phyloP scores from a whole-genome alignment of 2,329 filamentous ascomycete genomes.

The Sclerotinia nivalis region DNA sequence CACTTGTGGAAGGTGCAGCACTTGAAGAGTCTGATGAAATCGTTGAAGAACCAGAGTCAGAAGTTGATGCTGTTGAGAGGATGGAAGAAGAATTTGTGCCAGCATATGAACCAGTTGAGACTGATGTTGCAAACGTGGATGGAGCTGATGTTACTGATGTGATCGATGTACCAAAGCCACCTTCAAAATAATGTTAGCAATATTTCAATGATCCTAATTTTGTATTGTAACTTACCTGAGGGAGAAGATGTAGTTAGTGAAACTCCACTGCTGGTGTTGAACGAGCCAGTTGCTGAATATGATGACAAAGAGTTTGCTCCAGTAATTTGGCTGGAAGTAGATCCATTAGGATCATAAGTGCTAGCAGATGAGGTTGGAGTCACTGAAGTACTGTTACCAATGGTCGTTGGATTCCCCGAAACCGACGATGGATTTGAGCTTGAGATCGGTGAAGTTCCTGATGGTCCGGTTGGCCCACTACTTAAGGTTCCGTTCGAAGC shows the following conservation, averaged over 20 bases:
- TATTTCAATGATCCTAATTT: neutral
- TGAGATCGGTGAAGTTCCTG: slow-evolving; percentile 2
- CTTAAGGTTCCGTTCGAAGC: slow-evolving; percentile 24
- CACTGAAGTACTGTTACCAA: neutral
- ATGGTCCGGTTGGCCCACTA: slow-evolving; percentile 24
- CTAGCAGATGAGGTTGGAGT: slow-evolving; percentile 3
- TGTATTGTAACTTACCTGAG: slow-evolving; percentile 6
- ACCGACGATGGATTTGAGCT: slow-evolving; percentile 12
- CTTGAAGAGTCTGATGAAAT: slow-evolving; percentile 7
- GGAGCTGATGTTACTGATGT: slow-evolving; percentile 18
- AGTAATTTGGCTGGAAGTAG: slow-evolving; percentile 19
- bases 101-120: slow-evolving; percentile 20
- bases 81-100: slow-evolving; percentile 15
- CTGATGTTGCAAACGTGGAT: slow-evolving; percentile 28
- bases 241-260: neutral
- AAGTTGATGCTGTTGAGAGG: slow-evolving; percentile 12
- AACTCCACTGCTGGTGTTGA: slow-evolving; percentile 15
- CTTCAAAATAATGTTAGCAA: slow-evolving; percentile 16
- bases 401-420: neutral
- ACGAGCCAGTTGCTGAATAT: slow-evolving; percentile 1
- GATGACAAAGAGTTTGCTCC: slow-evolving; percentile 1
- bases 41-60: slow-evolving; percentile 2
- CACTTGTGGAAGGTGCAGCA: slow-evolving; percentile 3
- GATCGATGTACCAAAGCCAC: slow-evolving; percentile 20
- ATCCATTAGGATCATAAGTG: slow-evolving; percentile 1